Conservation (phyloP, 2,329 filamentous ascomycete genomes). For the Pseudogymnoascus sp. region DNA sequence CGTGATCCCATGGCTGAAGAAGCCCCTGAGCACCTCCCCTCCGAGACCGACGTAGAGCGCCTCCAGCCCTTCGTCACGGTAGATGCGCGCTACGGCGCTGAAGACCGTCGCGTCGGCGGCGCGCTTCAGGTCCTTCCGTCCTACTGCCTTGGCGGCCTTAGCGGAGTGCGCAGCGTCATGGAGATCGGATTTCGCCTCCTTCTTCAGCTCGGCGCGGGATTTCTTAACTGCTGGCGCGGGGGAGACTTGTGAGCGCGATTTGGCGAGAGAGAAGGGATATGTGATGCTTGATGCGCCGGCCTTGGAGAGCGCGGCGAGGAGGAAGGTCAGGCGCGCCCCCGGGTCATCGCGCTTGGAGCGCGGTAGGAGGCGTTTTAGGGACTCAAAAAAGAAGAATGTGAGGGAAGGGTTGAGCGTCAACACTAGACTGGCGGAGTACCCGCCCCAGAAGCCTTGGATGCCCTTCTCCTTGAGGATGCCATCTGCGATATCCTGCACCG, state of each 20-base stretch:
- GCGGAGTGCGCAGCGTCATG: constrained; percentile 26
- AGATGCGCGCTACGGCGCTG: constrained; percentile 49
- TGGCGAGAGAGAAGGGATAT: constrained; percentile 82
- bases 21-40: constrained; percentile 72
- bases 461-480: constrained; percentile 64
- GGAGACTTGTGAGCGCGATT: constrained; percentile 64
- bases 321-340: constrained; percentile 47
- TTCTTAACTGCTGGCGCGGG: constrained; percentile 28
- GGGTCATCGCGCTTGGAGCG: constrained; percentile 43
- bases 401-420: constrained; percentile 79
- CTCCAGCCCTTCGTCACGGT: constrained; percentile 54
- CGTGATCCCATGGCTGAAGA: constrained; percentile 77
- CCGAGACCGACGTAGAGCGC: constrained; percentile 69
- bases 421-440: constrained; percentile 72
- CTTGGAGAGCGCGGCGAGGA: constrained; percentile 71
- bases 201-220: constrained; percentile 24
- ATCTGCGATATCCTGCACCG: constrained; percentile 48
- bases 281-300: constrained; percentile 66
- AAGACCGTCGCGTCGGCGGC: constrained; percentile 47
- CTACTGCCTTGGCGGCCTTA: constrained; percentile 20
- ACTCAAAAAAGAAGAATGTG: constrained; percentile 75
- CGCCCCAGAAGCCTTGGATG: constrained; percentile 72
- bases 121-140: constrained; percentile 16
- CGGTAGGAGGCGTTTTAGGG: constrained; percentile 55
- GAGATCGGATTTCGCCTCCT: constrained; percentile 19